phyloP scores from a whole-genome alignment of 768 basidiomycete genomes.

The Sporobolomyces roseus region DNA sequence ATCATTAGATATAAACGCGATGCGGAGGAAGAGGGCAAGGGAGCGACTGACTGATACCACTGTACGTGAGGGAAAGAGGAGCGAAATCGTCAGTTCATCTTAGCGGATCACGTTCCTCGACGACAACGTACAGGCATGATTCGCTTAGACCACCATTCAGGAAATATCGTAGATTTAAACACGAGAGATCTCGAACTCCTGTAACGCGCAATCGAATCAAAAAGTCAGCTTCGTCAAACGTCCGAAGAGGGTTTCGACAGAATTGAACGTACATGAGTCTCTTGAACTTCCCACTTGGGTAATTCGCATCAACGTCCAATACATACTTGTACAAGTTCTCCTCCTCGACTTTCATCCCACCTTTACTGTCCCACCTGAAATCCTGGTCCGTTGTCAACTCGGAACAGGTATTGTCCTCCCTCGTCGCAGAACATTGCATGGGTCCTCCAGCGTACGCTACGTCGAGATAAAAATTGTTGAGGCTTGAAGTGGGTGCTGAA shows the following conservation, averaged over 20 bases:
- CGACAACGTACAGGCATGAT: constrained; percentile 44
- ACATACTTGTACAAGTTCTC: constrained; percentile 45
- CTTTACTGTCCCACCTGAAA: constrained; percentile 27
- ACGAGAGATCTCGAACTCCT: constrained; percentile 33
- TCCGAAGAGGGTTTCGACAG: too few relatives aligned
- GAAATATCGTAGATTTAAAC: constrained; percentile 57
- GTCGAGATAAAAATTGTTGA: constrained; percentile 41
- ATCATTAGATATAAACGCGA: too few relatives aligned
- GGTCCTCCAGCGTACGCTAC: constrained; percentile 40
- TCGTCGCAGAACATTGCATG: constrained; percentile 33
- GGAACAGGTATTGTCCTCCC: constrained; percentile 39
- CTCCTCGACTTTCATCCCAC: constrained; percentile 32
- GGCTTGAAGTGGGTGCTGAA: not conserved
- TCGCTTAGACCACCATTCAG: constrained; percentile 41
- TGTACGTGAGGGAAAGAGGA: not conserved
- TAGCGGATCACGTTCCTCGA: too few relatives aligned
- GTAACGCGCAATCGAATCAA: not conserved
- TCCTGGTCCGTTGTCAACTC: constrained; percentile 12
- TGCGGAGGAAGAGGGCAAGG: not conserved
- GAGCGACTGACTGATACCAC: constrained; percentile 29
- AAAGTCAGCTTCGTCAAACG: too few relatives aligned
- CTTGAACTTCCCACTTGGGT: constrained; percentile 26
- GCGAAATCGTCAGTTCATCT: too few relatives aligned
- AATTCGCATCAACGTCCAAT: constrained; percentile 44
- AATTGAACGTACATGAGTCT: constrained; percentile 22